A percentile compares a stretch with the other conserved stretches of the same genome.
Conservation (phyloP, 75 land plant genomes). For the Isoetes taiwanensis region DNA sequence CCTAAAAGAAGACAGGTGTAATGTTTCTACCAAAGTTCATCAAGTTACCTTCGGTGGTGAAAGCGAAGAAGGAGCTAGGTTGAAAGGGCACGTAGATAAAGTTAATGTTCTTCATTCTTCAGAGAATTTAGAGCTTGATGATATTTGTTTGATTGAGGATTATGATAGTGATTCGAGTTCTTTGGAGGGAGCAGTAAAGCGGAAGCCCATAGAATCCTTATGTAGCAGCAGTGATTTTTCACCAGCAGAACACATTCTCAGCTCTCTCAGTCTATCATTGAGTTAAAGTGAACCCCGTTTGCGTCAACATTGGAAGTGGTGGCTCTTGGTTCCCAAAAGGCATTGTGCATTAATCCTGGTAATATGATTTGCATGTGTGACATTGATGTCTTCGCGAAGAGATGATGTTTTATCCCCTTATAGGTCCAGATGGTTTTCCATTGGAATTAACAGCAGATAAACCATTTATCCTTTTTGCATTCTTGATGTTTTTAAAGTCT, state of each 20-base stretch:
- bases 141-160: constrained; percentile 75
- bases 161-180: constrained; percentile 54
- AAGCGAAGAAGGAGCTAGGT: no score
- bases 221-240: constrained; percentile 57
- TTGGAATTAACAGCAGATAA: no score
- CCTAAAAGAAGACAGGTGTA: no score
- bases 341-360: constrained; percentile 79
- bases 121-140: no score
- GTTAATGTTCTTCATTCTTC: no score
- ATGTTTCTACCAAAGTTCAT: no score
- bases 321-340: constrained; percentile 81
- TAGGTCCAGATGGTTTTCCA: no score
- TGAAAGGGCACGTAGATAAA: no score
- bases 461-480: not conserved
- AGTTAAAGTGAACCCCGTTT: constrained; percentile 67
- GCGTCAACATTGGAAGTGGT: constrained; percentile 43
- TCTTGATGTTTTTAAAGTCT: not conserved
- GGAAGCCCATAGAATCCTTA: constrained; percentile 8
- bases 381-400: not conserved
- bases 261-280: constrained; percentile 81
- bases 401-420: not conserved
- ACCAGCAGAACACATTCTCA: constrained; percentile 98
- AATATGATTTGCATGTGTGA: not conserved
- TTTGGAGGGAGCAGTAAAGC: constrained; percentile 5
- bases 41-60: no score